Evolutionary conservation across 768 basidiomycete species (phyloP), one percentile per base, ranked within the genome.

Genomic region (Pleurotus pulmonarius): DNA sequence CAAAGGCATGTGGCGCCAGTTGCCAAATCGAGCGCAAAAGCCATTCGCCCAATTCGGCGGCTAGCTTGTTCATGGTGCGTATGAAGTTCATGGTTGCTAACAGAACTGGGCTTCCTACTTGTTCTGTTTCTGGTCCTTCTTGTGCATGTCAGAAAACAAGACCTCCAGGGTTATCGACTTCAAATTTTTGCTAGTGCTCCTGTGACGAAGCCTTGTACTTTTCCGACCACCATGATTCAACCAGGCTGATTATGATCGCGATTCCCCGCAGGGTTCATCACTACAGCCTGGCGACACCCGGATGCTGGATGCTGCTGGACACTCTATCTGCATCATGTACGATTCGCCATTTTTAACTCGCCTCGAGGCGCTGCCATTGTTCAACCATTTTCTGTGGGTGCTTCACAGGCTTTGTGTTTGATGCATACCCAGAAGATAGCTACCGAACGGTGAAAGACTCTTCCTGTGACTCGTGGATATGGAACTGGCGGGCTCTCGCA

Each of bases 21-120:
- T 53, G n/a, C 51, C 39, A 40, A 11, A 53, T 16, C n/a, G 26
- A 41, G 51, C 8, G 37, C 51, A 53, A 53, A 53, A 53, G 51
- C 11, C 51, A 53, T 39, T 53, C 41, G 39, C 51, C 51, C 39
- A 12, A 40, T 53, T 40, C 11, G 51, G 51, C 4, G n/a, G 51
- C 51, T 53, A 15, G 51, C 41, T 53, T 53, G 51, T 53, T 53
- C 51, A 24, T 39, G 51, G 51, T 53, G 37, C 18, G 51, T 38
- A 53, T 18, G 41, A 22, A 53, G 37, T 41, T 53, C 39, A 37
- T 53, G 37, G 51, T 53, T 53, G 51, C 51, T 41, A 53, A 12
- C 51, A 53, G 37, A 53, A 53, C 51, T 53, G 15, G 51, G 51
- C 51, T 53, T 53, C 51, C 51, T 53, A 38, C 26, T 53, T 53